phyloP scores from a whole-genome alignment of 352 stramenopile species.

The Phytophthora sp. region DNA sequence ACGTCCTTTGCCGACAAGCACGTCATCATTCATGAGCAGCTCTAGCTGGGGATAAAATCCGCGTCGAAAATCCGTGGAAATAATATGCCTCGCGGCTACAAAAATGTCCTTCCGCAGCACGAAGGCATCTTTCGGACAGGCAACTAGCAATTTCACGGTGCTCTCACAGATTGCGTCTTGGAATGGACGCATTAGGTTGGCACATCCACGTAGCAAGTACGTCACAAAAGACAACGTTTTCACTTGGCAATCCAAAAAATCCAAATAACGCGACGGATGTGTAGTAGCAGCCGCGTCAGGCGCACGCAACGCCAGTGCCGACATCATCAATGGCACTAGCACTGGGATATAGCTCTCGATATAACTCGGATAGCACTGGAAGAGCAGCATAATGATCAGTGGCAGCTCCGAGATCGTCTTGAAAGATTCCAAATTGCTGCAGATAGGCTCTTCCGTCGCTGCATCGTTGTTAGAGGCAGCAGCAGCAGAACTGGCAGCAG shows the following conservation, averaged over 20 bases:
- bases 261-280: constrained; percentile 75
- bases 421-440: constrained; percentile 91
- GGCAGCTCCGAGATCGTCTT: constrained; percentile 97
- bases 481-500: constrained; percentile 5
- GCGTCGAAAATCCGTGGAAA: constrained; percentile 97
- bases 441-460: constrained; percentile 59
- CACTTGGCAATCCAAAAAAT: constrained; percentile 96
- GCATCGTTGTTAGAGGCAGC: constrained; percentile 12
- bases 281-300: constrained; percentile 64
- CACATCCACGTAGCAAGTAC: constrained; percentile 94
- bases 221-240: constrained; percentile 99
- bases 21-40: constrained; percentile 95
- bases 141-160: constrained; percentile 95
- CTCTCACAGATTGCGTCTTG: constrained; percentile 94
- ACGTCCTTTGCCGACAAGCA: constrained; percentile 91
- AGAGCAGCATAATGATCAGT: constrained; percentile 98
- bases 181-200: constrained; percentile 94
- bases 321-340: constrained; percentile 98
- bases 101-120: constrained; percentile 96
- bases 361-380: constrained; percentile 97
- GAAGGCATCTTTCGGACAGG: constrained; percentile 95
- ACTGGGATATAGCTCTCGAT: constrained; percentile 95
- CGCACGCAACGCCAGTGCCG: constrained; percentile 88
- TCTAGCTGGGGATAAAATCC: constrained; percentile 97
- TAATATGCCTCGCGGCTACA: constrained; percentile 95